Evolutionary conservation across 2,329 filamentous ascomycete genomes (phyloP).

Genomic region (Zymoseptoria pseudotritici): DNA sequence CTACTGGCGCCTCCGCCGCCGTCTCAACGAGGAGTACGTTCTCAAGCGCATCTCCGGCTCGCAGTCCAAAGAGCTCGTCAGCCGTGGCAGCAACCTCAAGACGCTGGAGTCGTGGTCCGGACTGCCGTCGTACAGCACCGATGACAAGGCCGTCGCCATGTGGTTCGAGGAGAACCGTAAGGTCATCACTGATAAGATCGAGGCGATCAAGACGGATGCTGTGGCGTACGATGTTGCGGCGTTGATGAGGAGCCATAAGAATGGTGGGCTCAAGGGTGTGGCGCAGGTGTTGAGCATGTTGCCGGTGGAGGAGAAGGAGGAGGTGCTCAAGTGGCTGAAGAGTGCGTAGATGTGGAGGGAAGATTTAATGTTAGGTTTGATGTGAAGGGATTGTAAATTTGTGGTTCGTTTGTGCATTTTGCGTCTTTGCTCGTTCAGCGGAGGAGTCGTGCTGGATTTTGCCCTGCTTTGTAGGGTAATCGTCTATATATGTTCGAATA

Average conservation of each 20-base stretch:
- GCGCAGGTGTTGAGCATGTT: slow-evolving; percentile 79
- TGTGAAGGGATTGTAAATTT: background rate
- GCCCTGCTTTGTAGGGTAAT: background rate
- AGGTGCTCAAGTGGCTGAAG: slow-evolving; percentile 55
- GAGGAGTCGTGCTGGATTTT: background rate
- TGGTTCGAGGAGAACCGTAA: slow-evolving; percentile 98
- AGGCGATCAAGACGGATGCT: slow-evolving; percentile 70
- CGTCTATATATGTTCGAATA: background rate
- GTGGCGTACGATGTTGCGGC: slow-evolving; percentile 63
- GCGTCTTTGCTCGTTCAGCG: background rate
- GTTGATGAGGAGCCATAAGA: slow-evolving; percentile 57
- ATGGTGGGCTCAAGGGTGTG: slow-evolving; percentile 73
- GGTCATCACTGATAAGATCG: slow-evolving; percentile 73
- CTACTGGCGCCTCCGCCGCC: slow-evolving; percentile 97
- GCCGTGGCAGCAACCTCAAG: slow-evolving; percentile 51
- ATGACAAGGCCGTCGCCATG: slow-evolving; percentile 75
- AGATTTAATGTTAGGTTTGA: background rate
- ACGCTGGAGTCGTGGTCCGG: slow-evolving; percentile 77
- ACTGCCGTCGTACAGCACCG: slow-evolving; percentile 65
- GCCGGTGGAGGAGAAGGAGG: slow-evolving; percentile 80
- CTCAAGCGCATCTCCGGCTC: slow-evolving; percentile 70
- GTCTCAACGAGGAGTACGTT: slow-evolving; percentile 95
- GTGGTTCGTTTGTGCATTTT: background rate
- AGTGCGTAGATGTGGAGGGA: slow-evolving; percentile 29
- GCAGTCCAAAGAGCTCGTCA: slow-evolving; percentile 38